Evolutionary conservation across 768 basidiomycete genomes (phyloP).

Genomic region (Kondoa malvinella): DNA sequence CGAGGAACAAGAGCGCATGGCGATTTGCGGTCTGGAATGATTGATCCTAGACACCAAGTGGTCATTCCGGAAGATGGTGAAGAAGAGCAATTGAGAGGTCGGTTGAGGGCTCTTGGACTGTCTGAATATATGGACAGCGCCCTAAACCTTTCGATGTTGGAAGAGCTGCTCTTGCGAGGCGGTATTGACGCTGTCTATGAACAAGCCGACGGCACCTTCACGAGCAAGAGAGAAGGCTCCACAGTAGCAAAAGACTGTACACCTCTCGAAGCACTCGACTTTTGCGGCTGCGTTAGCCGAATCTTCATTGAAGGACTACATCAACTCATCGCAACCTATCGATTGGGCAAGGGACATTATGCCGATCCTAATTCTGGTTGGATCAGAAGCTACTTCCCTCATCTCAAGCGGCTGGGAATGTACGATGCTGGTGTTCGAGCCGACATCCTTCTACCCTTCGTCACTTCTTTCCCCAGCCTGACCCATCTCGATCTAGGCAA

Average conservation of each 20-base stretch:
- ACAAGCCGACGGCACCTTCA: neutral
- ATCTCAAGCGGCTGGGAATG: slow-evolving; percentile 56
- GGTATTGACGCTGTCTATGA: slow-evolving; percentile 11
- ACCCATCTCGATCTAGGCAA: slow-evolving; percentile 82
- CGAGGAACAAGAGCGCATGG: slow-evolving; percentile 21
- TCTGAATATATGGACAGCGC: slow-evolving; percentile 95
- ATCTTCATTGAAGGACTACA: slow-evolving; percentile 73
- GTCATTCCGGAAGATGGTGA: slow-evolving; percentile 9
- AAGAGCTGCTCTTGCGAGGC: slow-evolving; percentile 79
- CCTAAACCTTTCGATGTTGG: slow-evolving; percentile 63
- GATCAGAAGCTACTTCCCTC: slow-evolving; percentile 23
- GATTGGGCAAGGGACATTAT: slow-evolving; percentile 8
- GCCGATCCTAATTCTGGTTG: slow-evolving; percentile 3
- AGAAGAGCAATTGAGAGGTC: slow-evolving; percentile 59
- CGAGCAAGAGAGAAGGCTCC: neutral
- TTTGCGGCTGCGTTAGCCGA: slow-evolving; percentile 85
- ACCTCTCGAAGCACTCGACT: slow-evolving; percentile 71
- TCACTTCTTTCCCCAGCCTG: slow-evolving; percentile 64
- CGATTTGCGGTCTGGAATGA: slow-evolving; percentile 16
- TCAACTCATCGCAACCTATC: slow-evolving; percentile 57
- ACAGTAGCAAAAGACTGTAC: slow-evolving; percentile 5
- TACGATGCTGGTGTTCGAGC: slow-evolving; percentile 62
- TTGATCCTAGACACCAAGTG: slow-evolving; percentile 6
- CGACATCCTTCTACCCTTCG: slow-evolving; percentile 50
- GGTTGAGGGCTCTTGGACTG: slow-evolving; percentile 71